A percentile compares a stretch with the other conserved stretches of the same genome.
Evolutionary conservation across 768 basidiomycete genomes (phyloP).

Genomic region (Glaciozyma martinii): DNA sequence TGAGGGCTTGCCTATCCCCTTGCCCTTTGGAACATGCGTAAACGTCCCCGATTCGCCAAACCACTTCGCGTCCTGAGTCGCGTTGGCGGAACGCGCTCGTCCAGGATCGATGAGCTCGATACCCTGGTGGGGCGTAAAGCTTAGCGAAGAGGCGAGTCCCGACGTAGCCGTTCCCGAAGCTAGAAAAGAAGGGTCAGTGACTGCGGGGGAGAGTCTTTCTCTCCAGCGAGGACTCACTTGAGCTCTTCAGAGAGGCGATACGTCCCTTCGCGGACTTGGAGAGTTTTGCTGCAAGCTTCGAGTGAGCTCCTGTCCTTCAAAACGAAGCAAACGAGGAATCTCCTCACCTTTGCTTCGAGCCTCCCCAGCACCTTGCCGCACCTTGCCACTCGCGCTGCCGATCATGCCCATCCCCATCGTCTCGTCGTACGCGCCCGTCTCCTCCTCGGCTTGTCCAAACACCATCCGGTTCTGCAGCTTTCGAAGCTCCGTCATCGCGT

Average conservation of each 20-base stretch:
- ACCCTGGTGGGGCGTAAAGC: constrained; percentile 93
- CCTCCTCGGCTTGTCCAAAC: constrained; percentile 91
- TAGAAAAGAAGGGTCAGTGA: constrained; percentile 36
- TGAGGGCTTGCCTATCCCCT: constrained; percentile 25
- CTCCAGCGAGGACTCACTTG: no score
- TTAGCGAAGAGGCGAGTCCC: constrained; percentile 82
- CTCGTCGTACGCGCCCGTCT: constrained; percentile 92
- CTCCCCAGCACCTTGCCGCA: constrained; percentile 78
- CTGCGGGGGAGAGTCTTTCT: no score
- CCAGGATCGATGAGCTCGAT: constrained; percentile 91
- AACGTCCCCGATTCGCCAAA: constrained; percentile 54
- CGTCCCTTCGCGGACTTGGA: constrained; percentile 90
- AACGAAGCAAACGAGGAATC: neutral
- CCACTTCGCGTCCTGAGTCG: constrained; percentile 95
- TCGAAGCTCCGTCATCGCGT: constrained; percentile 89
- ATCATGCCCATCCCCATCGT: constrained; percentile 99
- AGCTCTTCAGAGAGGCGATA: constrained; percentile 61
- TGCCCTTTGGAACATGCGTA: constrained; percentile 6
- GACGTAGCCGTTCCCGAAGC: constrained; percentile 51
- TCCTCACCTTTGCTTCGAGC: constrained; percentile 74
- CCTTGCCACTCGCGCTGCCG: constrained; percentile 73
- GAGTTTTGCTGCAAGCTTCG: constrained; percentile 63
- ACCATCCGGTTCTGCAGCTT: constrained; percentile 95
- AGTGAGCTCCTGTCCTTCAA: neutral
- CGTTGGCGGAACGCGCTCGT: constrained; percentile 68